Conservation (phyloP, 2,329 filamentous ascomycete species). For the Cladophialophora psammophila region DNA sequence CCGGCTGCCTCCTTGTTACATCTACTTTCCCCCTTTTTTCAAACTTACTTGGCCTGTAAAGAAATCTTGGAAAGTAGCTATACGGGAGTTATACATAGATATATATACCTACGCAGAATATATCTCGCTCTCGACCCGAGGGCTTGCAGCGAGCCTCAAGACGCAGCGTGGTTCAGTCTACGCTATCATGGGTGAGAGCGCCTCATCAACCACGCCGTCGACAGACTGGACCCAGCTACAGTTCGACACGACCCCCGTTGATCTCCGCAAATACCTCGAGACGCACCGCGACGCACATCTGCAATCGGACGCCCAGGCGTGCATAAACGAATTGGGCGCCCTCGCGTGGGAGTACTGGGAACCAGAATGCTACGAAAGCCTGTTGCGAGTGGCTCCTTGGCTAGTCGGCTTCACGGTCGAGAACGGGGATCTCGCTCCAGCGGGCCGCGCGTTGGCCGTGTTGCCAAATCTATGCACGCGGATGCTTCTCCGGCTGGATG, state of each 20-base stretch:
- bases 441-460: neutral
- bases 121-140: no score
- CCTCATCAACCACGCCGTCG: neutral
- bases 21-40: neutral
- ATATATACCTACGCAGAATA: no score
- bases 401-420: neutral
- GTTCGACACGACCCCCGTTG: neutral
- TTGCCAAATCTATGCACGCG: neutral
- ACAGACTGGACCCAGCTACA: neutral
- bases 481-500: neutral
- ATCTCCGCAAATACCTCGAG: neutral
- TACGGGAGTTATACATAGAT: no score
- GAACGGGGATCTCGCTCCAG: neutral
- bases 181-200: neutral
- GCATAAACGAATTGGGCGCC: neutral
- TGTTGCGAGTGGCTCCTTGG: neutral
- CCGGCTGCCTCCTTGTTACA: neutral
- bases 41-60: no score
- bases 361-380: neutral
- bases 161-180: neutral
- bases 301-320: neutral
- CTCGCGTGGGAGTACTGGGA: neutral
- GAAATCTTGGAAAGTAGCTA: no score
- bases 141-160: no score
- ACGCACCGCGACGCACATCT: neutral